Evolutionary conservation across 352 stramenopile genomes (phyloP).

Genomic region (Pythium phragmiticola): DNA sequence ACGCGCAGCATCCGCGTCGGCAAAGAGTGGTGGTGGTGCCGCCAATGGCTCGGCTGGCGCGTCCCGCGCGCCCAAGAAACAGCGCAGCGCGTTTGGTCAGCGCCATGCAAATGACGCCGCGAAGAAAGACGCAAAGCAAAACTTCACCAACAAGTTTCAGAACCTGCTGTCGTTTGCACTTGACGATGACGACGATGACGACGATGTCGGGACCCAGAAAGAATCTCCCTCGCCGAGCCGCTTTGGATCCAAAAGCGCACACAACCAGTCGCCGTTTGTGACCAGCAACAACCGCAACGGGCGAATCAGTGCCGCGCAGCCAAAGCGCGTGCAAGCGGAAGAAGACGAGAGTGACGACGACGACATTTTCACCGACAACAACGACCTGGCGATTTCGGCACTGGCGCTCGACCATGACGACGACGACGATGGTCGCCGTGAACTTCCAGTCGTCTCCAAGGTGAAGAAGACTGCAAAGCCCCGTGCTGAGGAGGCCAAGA

Average conservation of each 20-base stretch:
- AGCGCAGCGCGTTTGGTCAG: constrained; percentile 15
- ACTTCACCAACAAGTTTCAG: constrained; percentile 86
- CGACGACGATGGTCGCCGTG: constrained; percentile 20
- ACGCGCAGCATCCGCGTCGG: not conserved
- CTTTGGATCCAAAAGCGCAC: not conserved
- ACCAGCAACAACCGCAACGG: constrained; percentile 7
- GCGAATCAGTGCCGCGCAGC: not conserved
- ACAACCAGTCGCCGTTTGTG: constrained; percentile 18
- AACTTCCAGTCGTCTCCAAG: constrained; percentile 24
- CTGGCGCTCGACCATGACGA: constrained; percentile 38
- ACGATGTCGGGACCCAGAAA: not conserved
- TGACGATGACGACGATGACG: constrained; percentile 42
- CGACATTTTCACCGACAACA: constrained; percentile 31
- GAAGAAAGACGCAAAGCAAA: constrained; percentile 35
- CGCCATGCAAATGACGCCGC: constrained; percentile 9
- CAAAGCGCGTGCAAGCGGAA: constrained; percentile 2
- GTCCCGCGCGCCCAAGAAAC: constrained; percentile 25
- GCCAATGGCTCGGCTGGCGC: not conserved
- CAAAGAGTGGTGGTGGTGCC: not conserved
- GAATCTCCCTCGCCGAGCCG: not conserved
- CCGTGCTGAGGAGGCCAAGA: constrained; percentile 30
- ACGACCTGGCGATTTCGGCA: constrained; percentile 42
- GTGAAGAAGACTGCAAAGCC: constrained; percentile 36
- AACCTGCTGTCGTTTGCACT: constrained; percentile 78
- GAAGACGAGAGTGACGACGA: constrained; percentile 28